Conservation (phyloP, 2,329 filamentous ascomycete genomes). For the Cephalotrichum gorgonifer region DNA sequence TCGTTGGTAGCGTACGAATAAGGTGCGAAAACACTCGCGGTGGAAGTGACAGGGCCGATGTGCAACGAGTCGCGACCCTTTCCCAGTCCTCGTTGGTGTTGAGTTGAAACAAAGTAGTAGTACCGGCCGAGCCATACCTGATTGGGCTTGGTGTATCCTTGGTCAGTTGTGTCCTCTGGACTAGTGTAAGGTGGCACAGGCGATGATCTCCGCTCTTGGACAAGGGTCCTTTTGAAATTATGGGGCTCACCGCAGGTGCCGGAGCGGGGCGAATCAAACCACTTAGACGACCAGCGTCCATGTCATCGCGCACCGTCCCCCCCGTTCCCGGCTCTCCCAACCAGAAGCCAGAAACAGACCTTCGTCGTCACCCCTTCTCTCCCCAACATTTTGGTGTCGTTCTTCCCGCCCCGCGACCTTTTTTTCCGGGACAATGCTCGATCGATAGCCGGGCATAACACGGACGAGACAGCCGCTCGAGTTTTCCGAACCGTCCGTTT, state of each 20-base stretch:
- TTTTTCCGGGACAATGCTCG: too few species aligned
- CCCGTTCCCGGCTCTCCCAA: too few species aligned
- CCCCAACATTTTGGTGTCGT: too few species aligned
- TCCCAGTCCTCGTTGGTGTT: neutral
- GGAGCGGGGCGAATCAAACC: neutral
- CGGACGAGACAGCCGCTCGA: neutral
- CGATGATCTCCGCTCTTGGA: neutral
- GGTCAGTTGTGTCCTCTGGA: too few species aligned
- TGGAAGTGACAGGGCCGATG: neutral
- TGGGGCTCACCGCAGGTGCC: neutral
- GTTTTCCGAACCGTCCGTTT: neutral
- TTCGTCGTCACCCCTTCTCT: too few species aligned
- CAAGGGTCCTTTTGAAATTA: neutral
- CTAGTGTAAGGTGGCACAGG: too few species aligned
- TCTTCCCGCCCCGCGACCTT: too few species aligned
- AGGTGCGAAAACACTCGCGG: neutral
- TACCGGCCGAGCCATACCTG: neutral
- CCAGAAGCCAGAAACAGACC: too few species aligned
- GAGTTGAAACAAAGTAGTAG: neutral
- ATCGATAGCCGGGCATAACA: too few species aligned
- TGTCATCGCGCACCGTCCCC: too few species aligned
- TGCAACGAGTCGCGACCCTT: neutral
- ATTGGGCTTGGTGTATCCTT: neutral
- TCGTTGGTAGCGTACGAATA: neutral
- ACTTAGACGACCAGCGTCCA: neutral